Base-by-base conservation (phyloP, 345 rosid genomes). In the Eutrema yunnanense region DNA sequence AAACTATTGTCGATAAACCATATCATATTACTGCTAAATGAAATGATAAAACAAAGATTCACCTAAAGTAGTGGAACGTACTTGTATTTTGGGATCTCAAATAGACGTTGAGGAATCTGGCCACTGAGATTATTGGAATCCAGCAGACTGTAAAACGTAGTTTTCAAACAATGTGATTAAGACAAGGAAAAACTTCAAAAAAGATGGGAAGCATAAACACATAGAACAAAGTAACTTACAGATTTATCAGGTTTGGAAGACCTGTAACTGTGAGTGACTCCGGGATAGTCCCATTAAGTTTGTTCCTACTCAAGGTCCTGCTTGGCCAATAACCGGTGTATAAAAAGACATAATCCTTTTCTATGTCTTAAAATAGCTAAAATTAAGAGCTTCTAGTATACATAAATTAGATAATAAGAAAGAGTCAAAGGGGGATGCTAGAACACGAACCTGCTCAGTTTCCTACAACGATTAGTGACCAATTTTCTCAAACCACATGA, bases 241-340 rank as follows among this genome's bases (percentile, higher is more conserved):
- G 84, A 68, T 71, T 88, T 76, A 86, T 87, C 84, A 95, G 85
- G 78, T 61, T 81, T 67, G 76, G 74, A 73, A 95, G 94, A 67
- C 76, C 19, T 19, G 19, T 19, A 1, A 19, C 41, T 0, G 86
- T 69, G 41, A 95, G 84, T 66, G 98, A 87, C 38, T 66, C 84
- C 10, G 97, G 99, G 63, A 95, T 80, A 56, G 81, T 76, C 73
- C 98, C 98, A 33, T 53, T 79, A 64, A 95, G 96, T 73, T 88
- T 87, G 81, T 95, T 95, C 81, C 86, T 88, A 82, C 91, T 88
- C 81, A 95, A 79, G 4, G 88, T 82, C 90, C 99, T 92, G 87
- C 49, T 71, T 61, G 42, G 22, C 75, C 57, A 11, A 74, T 72
- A 60, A 50, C 58, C 13, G 27, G 51, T 42, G 71, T 66, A 11